Base-by-base conservation (phyloP, 495 filamentous ascomycete genomes). In the Tuber microsphaerosporum region DNA sequence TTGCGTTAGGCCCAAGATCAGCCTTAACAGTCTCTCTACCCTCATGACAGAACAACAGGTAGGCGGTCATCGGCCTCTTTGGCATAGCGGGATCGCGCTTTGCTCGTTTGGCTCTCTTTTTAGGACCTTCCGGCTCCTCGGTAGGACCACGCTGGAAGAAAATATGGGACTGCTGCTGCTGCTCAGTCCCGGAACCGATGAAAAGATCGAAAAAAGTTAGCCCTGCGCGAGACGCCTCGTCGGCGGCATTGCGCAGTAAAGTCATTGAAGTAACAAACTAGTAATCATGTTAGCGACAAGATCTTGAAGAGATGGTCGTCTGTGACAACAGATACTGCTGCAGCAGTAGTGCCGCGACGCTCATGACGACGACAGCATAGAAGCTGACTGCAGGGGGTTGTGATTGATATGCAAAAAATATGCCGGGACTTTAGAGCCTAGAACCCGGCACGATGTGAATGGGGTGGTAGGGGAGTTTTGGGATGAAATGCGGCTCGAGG, bases 21-120 rank as follows among this genome's bases (percentile, higher is more conserved):
- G 85, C 86, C 39, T 90, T 90, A 77, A 98, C 94, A 81, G 89
- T 88, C 31, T 87, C 84, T 42, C 95, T 91, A 69, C 93, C 93
- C 46, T 89, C 89, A 80, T 95, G 90, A 87, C 95, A 93, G 86
- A 92, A 98, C 46, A 97, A 86, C 86, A 99, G 97, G 85, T 93
- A 97, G 0, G 95, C 93, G 26, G 95, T 97, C 77, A 97, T 83
- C 34, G 95, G 93, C 26, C 94, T 89, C 88, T 97, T 97, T 71
- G 95, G 95, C 19, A 94, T 93, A 83, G 97, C 96, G 75, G 94
- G 94, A 83, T 99, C 96, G 16, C 81, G 75, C 78, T 90, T 91
- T 65, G 88, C 89, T 76, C 92, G 91, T 89, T 94, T 95, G 86
- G 92, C 92, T 83, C 93, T 92, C 85, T 90, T 91, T 81, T 75